Evolutionary conservation across 352 stramenopile species (phyloP).

Genomic region (Poterioochromonas sp.): DNA sequence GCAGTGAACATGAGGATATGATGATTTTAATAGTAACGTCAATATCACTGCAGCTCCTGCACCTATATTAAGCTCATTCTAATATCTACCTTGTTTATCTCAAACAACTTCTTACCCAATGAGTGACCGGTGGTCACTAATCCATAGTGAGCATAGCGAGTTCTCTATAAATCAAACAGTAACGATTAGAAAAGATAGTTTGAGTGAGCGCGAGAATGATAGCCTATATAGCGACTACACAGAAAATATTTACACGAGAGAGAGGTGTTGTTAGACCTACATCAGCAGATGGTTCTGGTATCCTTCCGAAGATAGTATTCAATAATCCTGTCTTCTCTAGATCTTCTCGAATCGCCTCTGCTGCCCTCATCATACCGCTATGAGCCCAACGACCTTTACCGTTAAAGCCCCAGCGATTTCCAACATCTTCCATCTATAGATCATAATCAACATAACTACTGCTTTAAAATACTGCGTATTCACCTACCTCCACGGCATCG

Average conservation of each 20-base stretch:
- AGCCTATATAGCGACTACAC: too few relatives aligned
- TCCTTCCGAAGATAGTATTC: too few relatives aligned
- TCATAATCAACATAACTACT: neutral
- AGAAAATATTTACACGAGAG: too few relatives aligned
- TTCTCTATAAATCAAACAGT: too few relatives aligned
- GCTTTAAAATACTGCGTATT: neutral
- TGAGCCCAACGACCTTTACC: neutral
- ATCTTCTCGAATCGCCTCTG: neutral
- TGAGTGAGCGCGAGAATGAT: neutral
- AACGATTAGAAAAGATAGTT: neutral
- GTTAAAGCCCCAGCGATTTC: conserved; percentile 1
- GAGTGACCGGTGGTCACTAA: neutral
- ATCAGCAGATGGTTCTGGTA: too few relatives aligned
- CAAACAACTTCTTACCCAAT: too few relatives aligned
- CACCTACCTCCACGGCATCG: neutral
- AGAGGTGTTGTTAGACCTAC: too few relatives aligned
- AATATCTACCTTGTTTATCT: too few relatives aligned
- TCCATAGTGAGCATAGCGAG: too few relatives aligned
- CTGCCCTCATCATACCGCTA: neutral
- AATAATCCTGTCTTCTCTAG: neutral
- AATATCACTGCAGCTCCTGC: neutral
- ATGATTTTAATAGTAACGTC: neutral
- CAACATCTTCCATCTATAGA: neutral
- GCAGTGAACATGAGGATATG: neutral
- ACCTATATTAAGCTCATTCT: too few relatives aligned